Conservation (phyloP, 768 basidiomycete genomes). For the Nidularia pulvinata region DNA sequence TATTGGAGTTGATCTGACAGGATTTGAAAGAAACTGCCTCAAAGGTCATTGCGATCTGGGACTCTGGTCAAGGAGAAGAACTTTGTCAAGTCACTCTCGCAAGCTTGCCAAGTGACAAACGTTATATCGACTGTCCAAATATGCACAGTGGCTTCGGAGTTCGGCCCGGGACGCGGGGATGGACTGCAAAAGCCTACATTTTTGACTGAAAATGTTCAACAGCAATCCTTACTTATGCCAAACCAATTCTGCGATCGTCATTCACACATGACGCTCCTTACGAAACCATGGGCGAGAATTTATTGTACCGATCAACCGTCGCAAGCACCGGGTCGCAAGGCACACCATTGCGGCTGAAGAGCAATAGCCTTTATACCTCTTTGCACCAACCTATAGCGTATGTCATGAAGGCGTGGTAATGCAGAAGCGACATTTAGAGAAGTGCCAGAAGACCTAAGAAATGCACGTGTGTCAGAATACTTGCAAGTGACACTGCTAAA, state of each 20-base stretch:
- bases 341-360: constrained; percentile 76
- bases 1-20: no score
- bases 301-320: background rate
- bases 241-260: background rate
- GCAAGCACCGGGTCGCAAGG: constrained; percentile 46
- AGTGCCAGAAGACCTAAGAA: constrained; percentile 51
- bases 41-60: no score
- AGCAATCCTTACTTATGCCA: background rate
- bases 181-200: background rate
- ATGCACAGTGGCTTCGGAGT: no score
- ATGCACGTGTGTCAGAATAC: background rate
- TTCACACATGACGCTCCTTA: background rate
- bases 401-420: constrained; percentile 65
- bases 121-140: no score
- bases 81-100: no score
- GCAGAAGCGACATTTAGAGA: constrained; percentile 43
- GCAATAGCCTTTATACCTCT: constrained; percentile 60
- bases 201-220: background rate
- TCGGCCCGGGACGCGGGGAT: background rate
- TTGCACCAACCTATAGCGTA: constrained; percentile 59
- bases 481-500: background rate
- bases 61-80: no score
- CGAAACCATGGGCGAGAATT: background rate
- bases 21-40: no score
- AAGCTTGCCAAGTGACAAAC: no score